Evolutionary conservation across 257 asterid genomes (phyloP), one percentile per base, ranked within the genome.

Genomic region (Solanum arcanum): DNA sequence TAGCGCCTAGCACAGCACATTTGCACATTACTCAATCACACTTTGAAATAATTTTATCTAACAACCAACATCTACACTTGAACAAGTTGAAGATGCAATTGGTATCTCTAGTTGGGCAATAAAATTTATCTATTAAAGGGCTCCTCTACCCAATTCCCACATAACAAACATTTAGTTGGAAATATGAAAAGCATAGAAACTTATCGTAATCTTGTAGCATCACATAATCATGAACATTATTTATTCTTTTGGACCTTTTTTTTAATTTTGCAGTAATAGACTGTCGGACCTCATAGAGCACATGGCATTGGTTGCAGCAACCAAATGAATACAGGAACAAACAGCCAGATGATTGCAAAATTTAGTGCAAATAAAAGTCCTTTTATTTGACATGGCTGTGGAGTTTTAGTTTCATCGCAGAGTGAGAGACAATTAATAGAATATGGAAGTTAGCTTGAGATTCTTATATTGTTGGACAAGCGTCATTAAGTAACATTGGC

Each of bases 261-360:
- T 72, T 56, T 20, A 1, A 72, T 74, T 68, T 76, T 89, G 76
- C 92, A 92, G 99, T 91, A 94, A 93, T 90, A 94, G 98, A 60
- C 98, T 96, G 78, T 90, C 95, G 97, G 98, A 96, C 92, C 93
- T 95, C 90, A 94, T 94, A 33, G 99, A 92, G 94, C 98, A 95
- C 86, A 94, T 96, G 97, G 98, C 98, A 70, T 87, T 96, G 91
- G 99, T 97, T 84, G 95, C 95, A n/a, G 97, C 98, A 88, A 83
- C 89, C 75, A 89, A 91, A 86, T 93, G 90, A 90, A 70, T 41
- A n/a, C 68, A 27, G 21, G 60, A 64, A 74, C 21, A 76, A 76
- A 41, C 20, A 76, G 59, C 35, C 47, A 72, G 6, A 16, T 8
- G 87, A 27, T 75, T 41, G 44, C 42, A 23, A 85, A 27, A 23